Conservation (phyloP, 2,329 filamentous ascomycete genomes). For the Arthrobotrys musiformis region DNA sequence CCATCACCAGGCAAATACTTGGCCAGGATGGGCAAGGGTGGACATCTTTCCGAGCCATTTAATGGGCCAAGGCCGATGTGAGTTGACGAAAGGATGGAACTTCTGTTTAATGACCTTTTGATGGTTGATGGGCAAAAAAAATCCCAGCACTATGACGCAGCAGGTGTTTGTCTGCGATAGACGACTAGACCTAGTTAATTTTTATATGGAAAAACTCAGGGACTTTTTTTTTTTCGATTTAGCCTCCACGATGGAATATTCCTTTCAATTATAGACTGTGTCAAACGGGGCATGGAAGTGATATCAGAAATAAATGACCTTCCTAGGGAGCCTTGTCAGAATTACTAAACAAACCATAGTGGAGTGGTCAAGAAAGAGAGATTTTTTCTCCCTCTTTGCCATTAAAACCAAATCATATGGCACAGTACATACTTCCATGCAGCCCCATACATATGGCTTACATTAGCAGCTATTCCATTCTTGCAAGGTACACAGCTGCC, state of each 20-base stretch:
- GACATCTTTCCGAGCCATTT: slow-evolving; percentile 54
- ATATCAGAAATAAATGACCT: slow-evolving; percentile 7
- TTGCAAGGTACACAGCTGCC: slow-evolving; percentile 38
- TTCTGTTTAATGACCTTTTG: slow-evolving; percentile 44
- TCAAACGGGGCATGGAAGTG: slow-evolving; percentile 9
- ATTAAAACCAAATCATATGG: slow-evolving; percentile 23
- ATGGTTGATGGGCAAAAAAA: slow-evolving; percentile 1
- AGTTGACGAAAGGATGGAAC: slow-evolving; percentile 42
- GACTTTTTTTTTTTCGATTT: slow-evolving; percentile 41
- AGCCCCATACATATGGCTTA: neutral
- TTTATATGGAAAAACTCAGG: slow-evolving; percentile 36
- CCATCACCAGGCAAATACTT: slow-evolving; percentile 31
- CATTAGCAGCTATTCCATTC: slow-evolving; percentile 37
- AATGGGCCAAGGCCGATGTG: slow-evolving; percentile 35
- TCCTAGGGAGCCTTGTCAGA: slow-evolving; percentile 7
- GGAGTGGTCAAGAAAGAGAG: slow-evolving; percentile 13
- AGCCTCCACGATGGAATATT: slow-evolving; percentile 55
- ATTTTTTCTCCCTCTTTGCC: neutral
- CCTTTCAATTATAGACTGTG: slow-evolving; percentile 35
- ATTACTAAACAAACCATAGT: slow-evolving; percentile 21
- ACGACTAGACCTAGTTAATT: slow-evolving; percentile 42
- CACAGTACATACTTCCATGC: slow-evolving; percentile 9
- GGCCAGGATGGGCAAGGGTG: slow-evolving; percentile 30
- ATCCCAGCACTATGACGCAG: slow-evolving; percentile 47
- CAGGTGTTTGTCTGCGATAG: slow-evolving; percentile 45